Percentiles rank a stretch among this genome's conserved stretches.
Evolutionary conservation across 805 yeast genomes (phyloP).

Genomic region (Cyberlindnera euphorbiiphila): DNA sequence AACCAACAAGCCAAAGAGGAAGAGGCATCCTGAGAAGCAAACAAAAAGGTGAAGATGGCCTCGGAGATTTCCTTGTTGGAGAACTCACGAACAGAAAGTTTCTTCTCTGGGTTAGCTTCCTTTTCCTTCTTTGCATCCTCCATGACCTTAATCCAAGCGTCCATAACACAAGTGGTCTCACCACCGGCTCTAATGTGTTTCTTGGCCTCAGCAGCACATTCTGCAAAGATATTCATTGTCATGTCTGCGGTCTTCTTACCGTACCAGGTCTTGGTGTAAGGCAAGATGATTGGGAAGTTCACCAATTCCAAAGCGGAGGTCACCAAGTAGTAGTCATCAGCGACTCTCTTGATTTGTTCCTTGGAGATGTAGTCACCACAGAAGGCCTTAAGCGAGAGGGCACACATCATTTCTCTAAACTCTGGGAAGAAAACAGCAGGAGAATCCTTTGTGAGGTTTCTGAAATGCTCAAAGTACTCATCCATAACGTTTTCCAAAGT

Average conservation of each 20-base stretch:
- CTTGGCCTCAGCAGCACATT: slow-evolving; percentile 86
- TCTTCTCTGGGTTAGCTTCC: slow-evolving; percentile 48
- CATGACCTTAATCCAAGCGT: slow-evolving; percentile 91
- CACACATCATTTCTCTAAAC: slow-evolving; percentile 95
- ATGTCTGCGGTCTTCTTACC: slow-evolving; percentile 91
- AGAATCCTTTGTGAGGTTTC: slow-evolving; percentile 53
- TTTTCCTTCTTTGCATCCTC: slow-evolving; percentile 55
- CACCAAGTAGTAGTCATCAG: slow-evolving; percentile 87
- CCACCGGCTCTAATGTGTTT: slow-evolving; percentile 74
- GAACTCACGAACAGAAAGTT: slow-evolving; percentile 72
- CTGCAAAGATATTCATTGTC: slow-evolving; percentile 88
- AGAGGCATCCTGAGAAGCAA: slow-evolving; percentile 98
- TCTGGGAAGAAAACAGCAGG: slow-evolving; percentile 83
- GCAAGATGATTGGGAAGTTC: slow-evolving; percentile 94
- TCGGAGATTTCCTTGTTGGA: slow-evolving; percentile 90
- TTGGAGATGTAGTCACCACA: slow-evolving; percentile 95
- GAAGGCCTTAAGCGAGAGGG: slow-evolving; percentile 85
- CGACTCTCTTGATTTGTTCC: slow-evolving; percentile 80
- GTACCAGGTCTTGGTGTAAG: slow-evolving; percentile 97
- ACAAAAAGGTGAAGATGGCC: slow-evolving; percentile 92
- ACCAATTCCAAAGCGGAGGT: slow-evolving; percentile 97
- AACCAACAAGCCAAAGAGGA: slow-evolving; percentile 97
- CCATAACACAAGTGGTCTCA: slow-evolving; percentile 84
- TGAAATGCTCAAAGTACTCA: slow-evolving; percentile 65
- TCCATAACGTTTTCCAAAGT: slow-evolving; percentile 83